phyloP scores from a whole-genome alignment of 2,329 filamentous ascomycete species.

The Arthrobotrys entomopaga region DNA sequence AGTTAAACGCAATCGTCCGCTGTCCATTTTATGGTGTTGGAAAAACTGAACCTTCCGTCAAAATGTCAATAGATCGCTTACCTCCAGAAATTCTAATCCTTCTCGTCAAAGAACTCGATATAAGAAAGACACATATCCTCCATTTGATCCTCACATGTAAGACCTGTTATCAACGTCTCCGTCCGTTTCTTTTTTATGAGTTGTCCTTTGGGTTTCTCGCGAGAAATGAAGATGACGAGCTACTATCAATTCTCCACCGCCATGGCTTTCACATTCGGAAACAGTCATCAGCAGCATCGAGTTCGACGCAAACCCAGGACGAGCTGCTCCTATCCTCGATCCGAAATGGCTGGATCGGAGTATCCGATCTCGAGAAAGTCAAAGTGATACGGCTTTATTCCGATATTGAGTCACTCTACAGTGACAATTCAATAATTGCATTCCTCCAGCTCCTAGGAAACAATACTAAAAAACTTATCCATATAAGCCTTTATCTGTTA shows the following conservation, averaged over 20 bases:
- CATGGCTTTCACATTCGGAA: constrained; percentile 36
- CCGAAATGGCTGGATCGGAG: constrained; percentile 26
- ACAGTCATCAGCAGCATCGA: neutral
- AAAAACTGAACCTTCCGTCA: neutral
- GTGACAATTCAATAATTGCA: constrained; percentile 17
- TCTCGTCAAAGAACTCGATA: constrained; percentile 26
- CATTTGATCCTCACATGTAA: constrained; percentile 32
- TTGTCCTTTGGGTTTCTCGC: constrained; percentile 38
- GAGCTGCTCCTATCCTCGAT: constrained; percentile 19
- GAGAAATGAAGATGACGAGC: constrained; percentile 8
- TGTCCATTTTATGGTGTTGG: too few species aligned
- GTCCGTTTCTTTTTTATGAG: constrained; percentile 26
- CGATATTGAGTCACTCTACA: constrained; percentile 30
- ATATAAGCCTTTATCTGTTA: constrained; percentile 31
- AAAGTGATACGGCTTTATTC: constrained; percentile 39
- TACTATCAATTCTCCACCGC: constrained; percentile 20
- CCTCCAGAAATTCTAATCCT: constrained; percentile 42
- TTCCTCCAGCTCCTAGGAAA: constrained; percentile 26
- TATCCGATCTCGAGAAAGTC: constrained; percentile 17
- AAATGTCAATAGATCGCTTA: constrained; percentile 38
- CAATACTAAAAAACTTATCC: constrained; percentile 10
- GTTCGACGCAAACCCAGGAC: neutral
- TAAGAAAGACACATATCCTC: constrained; percentile 31
- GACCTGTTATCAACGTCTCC: constrained; percentile 27
- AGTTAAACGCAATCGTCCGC: too few species aligned